These are phyloP conservation scores for Penicillium macrosclerotiorum DNA, from an alignment of 495 filamentous ascomycete genomes.

Conservation along the genomic window DNA sequence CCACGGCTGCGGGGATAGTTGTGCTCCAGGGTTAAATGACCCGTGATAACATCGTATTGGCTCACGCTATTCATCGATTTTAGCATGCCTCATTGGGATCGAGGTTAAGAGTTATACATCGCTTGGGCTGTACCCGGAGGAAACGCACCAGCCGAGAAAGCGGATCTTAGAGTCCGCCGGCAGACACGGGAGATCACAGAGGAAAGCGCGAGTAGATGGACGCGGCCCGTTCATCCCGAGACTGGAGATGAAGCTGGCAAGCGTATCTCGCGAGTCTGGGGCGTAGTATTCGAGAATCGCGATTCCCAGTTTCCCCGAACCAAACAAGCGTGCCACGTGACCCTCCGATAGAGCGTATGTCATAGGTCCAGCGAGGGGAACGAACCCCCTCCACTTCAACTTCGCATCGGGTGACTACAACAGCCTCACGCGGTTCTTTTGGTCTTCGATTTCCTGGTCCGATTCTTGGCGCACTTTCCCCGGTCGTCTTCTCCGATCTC, in stretches of 20 bases:
- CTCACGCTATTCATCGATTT: slow-evolving; percentile 60
- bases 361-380: slow-evolving; percentile 43
- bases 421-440: slow-evolving; percentile 1
- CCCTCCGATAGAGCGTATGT: slow-evolving; percentile 34
- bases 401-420: slow-evolving; percentile 16
- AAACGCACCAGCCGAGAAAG: slow-evolving; percentile 89
- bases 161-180: slow-evolving; percentile 72
- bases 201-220: slow-evolving; percentile 65
- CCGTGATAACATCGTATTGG: slow-evolving; percentile 60
- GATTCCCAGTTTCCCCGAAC: no score
- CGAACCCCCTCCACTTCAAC: slow-evolving; percentile 25
- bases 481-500: not conserved
- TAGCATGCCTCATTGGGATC: no score
- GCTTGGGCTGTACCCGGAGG: no score
- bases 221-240: slow-evolving; percentile 55
- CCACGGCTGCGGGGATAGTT: slow-evolving; percentile 49
- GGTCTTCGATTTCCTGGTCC: not conserved
- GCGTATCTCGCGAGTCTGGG: no score
- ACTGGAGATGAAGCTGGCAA: not conserved
- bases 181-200: slow-evolving; percentile 57
- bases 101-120: no score
- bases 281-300: no score
- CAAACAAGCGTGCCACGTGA: slow-evolving; percentile 40
- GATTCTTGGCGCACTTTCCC: not conserved
- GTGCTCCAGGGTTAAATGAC: slow-evolving; percentile 64